Evolutionary conservation across 2,329 filamentous ascomycete genomes (phyloP).

Genomic region (Pestalotiopsis sp.): DNA sequence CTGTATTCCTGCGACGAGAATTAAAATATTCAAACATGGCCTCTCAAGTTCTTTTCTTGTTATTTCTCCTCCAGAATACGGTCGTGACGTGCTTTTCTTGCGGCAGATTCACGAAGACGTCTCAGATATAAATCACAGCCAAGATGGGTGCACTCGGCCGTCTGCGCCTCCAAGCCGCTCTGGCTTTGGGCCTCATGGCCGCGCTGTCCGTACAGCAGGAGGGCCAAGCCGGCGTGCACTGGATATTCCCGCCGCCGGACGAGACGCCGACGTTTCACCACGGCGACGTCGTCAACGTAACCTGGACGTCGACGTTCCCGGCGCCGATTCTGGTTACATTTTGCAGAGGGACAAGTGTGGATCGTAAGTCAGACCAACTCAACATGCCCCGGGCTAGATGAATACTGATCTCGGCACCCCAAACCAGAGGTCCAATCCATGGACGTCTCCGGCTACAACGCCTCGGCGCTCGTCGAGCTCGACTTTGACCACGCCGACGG

Average conservation of each 20-base stretch:
- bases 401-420: not conserved
- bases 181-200: not conserved
- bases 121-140: too few relatives aligned
- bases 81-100: not conserved
- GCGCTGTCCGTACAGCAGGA: not conserved
- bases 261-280: slow-evolving; percentile 9
- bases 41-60: too few relatives aligned
- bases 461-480: slow-evolving; percentile 7
- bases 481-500: slow-evolving; percentile 8
- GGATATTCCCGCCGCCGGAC: not conserved
- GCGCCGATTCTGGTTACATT: slow-evolving; percentile 12
- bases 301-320: slow-evolving; percentile 9
- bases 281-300: slow-evolving; percentile 14
- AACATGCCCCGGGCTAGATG: not conserved
- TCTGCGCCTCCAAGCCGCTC: not conserved
- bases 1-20: too few relatives aligned
- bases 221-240: slow-evolving; percentile 1
- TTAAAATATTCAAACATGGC: too few relatives aligned
- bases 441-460: slow-evolving; percentile 12
- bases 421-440: not conserved
- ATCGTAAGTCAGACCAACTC: not conserved
- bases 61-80: too few relatives aligned
- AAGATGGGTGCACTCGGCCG: not conserved
- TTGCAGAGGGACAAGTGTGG: not conserved
- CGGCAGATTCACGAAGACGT: too few relatives aligned